phyloP scores from a whole-genome alignment of 441 rosid species.

The Croton setiger region DNA sequence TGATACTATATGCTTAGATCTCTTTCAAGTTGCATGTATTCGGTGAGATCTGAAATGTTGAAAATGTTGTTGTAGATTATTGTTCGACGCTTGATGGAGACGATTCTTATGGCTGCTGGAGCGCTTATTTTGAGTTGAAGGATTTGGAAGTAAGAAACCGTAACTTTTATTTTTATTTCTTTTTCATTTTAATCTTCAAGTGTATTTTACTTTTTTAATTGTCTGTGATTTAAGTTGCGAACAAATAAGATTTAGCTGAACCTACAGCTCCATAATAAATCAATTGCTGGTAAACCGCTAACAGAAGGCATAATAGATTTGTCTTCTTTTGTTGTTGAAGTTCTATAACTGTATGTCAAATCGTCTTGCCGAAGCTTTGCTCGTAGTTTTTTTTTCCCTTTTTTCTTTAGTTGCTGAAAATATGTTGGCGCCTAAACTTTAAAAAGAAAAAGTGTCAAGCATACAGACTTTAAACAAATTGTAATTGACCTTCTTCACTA shows the following conservation, averaged over 20 bases:
- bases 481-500: conserved; percentile 21
- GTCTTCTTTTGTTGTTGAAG: too few species aligned
- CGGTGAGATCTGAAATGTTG: neutral
- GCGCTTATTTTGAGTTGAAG: conserved; percentile 74
- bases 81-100: conserved; percentile 79
- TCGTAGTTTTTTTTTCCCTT: neutral
- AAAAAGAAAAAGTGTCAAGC: neutral
- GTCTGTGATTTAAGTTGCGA: too few species aligned
- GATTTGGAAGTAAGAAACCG: conserved; percentile 56
- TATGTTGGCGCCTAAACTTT: neutral
- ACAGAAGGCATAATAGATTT: too few species aligned
- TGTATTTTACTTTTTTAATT: too few species aligned
- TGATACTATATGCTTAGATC: neutral
- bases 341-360: too few species aligned
- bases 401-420: neutral
- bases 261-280: too few species aligned
- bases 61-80: conserved; percentile 40
- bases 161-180: too few species aligned
- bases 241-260: too few species aligned
- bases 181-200: too few species aligned
- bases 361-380: neutral
- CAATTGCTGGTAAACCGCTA: too few species aligned
- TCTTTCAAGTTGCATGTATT: neutral
- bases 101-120: conserved; percentile 73
- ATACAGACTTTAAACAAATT: neutral